Evolutionary conservation across 345 rosid species (phyloP).

Genomic region (Citrus trifoliata): DNA sequence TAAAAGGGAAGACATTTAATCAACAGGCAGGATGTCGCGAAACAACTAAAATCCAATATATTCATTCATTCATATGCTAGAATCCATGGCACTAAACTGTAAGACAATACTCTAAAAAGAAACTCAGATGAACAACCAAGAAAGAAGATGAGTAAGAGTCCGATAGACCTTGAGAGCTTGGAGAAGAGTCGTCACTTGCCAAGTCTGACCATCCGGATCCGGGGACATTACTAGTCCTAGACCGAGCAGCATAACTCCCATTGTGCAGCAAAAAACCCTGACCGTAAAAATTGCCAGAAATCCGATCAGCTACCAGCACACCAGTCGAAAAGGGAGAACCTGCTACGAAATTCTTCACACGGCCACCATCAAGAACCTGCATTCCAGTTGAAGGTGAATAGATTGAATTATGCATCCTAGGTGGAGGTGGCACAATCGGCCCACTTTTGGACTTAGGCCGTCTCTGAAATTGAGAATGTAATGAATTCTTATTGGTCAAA

Average conservation of each 20-base stretch:
- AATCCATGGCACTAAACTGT: not conserved
- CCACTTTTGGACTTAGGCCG: constrained; percentile 87
- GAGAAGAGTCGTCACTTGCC: constrained; percentile 51
- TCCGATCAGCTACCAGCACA: constrained; percentile 60
- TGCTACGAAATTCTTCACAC: constrained; percentile 37
- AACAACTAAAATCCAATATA: too few relatives aligned
- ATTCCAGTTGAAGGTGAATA: constrained; percentile 46
- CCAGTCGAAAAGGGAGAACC: constrained; percentile 78
- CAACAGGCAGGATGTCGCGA: not conserved
- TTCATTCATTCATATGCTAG: too few relatives aligned
- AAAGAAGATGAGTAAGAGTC: not conserved
- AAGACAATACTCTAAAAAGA: not conserved
- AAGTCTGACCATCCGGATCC: constrained; percentile 52
- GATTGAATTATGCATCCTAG: constrained; percentile 46
- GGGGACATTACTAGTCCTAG: constrained; percentile 33
- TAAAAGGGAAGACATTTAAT: too few relatives aligned
- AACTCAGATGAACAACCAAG: too few relatives aligned
- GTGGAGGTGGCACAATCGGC: constrained; percentile 68
- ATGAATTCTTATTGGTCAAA: constrained; percentile 15
- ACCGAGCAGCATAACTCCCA: constrained; percentile 23
- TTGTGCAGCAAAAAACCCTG: constrained; percentile 21
- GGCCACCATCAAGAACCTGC: constrained; percentile 42
- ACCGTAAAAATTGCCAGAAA: constrained; percentile 24
- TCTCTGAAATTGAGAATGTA: constrained; percentile 39
- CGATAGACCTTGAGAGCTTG: constrained; percentile 46